Conservation (phyloP, 352 stramenopile species). For the Phytopythium helicoides region DNA sequence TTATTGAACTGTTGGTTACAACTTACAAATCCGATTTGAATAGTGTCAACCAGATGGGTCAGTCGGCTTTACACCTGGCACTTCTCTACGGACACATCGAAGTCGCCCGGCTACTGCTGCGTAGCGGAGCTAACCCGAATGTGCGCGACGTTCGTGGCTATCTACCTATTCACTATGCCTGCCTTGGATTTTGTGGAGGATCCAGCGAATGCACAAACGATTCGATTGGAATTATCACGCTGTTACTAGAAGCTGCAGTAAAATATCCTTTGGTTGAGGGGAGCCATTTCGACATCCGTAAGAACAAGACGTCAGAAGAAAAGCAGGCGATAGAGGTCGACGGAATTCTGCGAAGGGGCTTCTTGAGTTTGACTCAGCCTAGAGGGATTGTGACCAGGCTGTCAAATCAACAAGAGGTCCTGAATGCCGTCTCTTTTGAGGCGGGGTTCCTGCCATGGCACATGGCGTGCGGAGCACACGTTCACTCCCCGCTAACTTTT, state of each 20-base stretch:
- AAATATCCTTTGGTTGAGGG: constrained; percentile 28
- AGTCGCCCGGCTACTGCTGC: constrained; percentile 38
- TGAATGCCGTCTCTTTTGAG: constrained; percentile 21
- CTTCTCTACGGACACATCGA: constrained; percentile 57
- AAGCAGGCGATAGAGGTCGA: constrained; percentile 62
- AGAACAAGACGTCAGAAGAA: constrained; percentile 49
- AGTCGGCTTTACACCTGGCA: constrained; percentile 64
- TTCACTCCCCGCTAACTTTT: constrained; percentile 27
- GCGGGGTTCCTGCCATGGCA: constrained; percentile 56
- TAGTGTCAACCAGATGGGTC: constrained; percentile 54
- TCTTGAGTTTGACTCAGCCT: constrained; percentile 30
- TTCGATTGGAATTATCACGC: constrained; percentile 27
- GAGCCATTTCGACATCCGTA: constrained; percentile 43
- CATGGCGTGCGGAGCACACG: constrained; percentile 55
- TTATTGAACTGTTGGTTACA: constrained; percentile 33
- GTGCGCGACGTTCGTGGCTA: constrained; percentile 50
- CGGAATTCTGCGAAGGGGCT: constrained; percentile 39
- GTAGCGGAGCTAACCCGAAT: constrained; percentile 55
- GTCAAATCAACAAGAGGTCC: constrained; percentile 27
- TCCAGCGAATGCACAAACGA: constrained; percentile 12
- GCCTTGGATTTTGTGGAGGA: constrained; percentile 46
- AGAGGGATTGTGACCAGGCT: constrained; percentile 33
- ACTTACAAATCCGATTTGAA: constrained; percentile 39
- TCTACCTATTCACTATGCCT: constrained; percentile 67
- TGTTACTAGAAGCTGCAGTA: constrained; percentile 23